A percentile compares a stretch with the other conserved stretches of the same genome.
These are phyloP conservation scores for Ogataea paradorogensis DNA, from an alignment of 805 yeast genomes.

Conservation along the genomic window DNA sequence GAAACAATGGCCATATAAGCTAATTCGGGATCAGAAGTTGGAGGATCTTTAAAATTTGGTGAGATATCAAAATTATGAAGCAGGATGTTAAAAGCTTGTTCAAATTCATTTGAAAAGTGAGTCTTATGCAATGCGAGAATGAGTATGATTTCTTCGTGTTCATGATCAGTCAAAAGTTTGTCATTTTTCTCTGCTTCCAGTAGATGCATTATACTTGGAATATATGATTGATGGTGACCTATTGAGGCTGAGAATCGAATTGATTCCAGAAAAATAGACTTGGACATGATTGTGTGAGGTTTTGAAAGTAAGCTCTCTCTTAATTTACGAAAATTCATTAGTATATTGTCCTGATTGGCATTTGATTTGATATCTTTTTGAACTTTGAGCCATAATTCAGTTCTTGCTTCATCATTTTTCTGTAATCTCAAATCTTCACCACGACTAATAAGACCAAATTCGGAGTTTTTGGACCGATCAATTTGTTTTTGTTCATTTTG, in stretches of 20 bases:
- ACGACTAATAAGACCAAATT: constrained; percentile 57
- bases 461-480: constrained; percentile 22
- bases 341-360: constrained; percentile 27
- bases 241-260: constrained; percentile 42
- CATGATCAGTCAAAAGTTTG: constrained; percentile 29
- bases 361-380: constrained; percentile 22
- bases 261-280: constrained; percentile 47
- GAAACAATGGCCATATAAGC: constrained; percentile 18
- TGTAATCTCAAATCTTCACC: constrained; percentile 55
- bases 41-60: not conserved
- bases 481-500: constrained; percentile 21
- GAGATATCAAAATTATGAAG: constrained; percentile 11
- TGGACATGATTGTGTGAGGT: constrained; percentile 35
- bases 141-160: constrained; percentile 39
- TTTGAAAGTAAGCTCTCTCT: constrained; percentile 52
- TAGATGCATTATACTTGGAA: constrained; percentile 49
- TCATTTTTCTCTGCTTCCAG: constrained; percentile 27
- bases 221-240: constrained; percentile 52
- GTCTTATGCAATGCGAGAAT: constrained; percentile 44
- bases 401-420: constrained; percentile 41
- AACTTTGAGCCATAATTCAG: constrained; percentile 38
- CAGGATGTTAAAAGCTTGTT: constrained; percentile 32
- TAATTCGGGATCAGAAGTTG: constrained; percentile 6
- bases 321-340: constrained; percentile 46
- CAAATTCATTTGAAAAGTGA: constrained; percentile 37